Conservation (phyloP, 345 rosid species). For the Geranium rotundifolium region DNA sequence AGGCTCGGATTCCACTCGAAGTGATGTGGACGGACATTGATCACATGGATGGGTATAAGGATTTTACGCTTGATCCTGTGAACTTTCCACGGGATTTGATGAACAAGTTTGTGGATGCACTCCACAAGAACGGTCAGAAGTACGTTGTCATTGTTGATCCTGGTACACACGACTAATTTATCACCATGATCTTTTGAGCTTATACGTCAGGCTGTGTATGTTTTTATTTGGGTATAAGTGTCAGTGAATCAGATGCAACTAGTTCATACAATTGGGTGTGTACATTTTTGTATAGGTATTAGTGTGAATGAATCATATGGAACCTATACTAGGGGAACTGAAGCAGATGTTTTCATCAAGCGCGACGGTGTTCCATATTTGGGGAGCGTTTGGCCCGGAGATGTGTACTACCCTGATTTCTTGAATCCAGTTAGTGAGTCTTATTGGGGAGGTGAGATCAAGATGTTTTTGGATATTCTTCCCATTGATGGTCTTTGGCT, state of each 20-base stretch:
- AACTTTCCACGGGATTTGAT: constrained; percentile 16
- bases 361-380: constrained; percentile 41
- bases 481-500: constrained; percentile 66
- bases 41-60: constrained; percentile 12
- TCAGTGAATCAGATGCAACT: too few species aligned
- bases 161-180: constrained; percentile 41
- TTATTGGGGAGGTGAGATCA: constrained; percentile 54
- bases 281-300: constrained; percentile 36
- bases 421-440: constrained; percentile 28
- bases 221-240: neutral
- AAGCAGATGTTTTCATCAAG: constrained; percentile 50
- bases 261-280: too few species aligned
- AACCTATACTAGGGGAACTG: constrained; percentile 47
- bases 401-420: constrained; percentile 59
- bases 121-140: constrained; percentile 56
- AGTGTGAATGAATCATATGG: constrained; percentile 37
- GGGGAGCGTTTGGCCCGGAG: constrained; percentile 68
- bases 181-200: too few species aligned
- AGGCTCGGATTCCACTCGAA: constrained; percentile 13
- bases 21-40: constrained; percentile 13
- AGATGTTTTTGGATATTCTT: constrained; percentile 30
- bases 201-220: too few species aligned
- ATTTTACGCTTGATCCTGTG: constrained; percentile 12
- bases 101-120: constrained; percentile 29
- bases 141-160: constrained; percentile 61